phyloP scores from a whole-genome alignment of 257 asterid species.

The Solanum lignicaule region DNA sequence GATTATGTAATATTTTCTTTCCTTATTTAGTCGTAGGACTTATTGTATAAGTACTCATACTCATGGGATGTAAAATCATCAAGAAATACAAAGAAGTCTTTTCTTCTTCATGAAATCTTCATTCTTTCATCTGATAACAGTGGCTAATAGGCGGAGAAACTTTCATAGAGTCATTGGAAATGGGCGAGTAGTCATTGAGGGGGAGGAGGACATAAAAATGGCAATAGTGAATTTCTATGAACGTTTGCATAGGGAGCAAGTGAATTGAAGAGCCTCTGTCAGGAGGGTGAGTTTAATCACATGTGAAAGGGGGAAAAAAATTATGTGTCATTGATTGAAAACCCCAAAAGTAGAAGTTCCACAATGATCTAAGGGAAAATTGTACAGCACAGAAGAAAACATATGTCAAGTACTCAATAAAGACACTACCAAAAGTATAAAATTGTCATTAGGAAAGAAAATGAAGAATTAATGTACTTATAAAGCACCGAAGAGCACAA shows the following conservation, averaged over 20 bases:
- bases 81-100: neutral
- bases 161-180: neutral
- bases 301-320: neutral
- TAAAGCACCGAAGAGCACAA: slow-evolving; percentile 5
- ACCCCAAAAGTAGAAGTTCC: neutral
- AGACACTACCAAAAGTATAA: neutral
- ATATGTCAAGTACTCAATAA: neutral
- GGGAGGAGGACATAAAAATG: neutral
- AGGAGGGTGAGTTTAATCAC: neutral
- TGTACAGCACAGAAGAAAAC: neutral
- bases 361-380: neutral
- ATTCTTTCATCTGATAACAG: neutral
- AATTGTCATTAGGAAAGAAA: neutral
- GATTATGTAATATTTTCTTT: neutral
- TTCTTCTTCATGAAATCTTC: neutral
- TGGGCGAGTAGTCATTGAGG: neutral
- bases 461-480: neutral
- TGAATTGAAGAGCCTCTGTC: neutral
- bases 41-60: neutral
- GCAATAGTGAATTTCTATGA: neutral
- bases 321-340: neutral
- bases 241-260: neutral
- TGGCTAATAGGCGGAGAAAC: neutral
- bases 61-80: neutral
- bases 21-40: neutral